Evolutionary conservation across 2,329 filamentous ascomycete species (phyloP).

Genomic region (Neonectria punicea): DNA sequence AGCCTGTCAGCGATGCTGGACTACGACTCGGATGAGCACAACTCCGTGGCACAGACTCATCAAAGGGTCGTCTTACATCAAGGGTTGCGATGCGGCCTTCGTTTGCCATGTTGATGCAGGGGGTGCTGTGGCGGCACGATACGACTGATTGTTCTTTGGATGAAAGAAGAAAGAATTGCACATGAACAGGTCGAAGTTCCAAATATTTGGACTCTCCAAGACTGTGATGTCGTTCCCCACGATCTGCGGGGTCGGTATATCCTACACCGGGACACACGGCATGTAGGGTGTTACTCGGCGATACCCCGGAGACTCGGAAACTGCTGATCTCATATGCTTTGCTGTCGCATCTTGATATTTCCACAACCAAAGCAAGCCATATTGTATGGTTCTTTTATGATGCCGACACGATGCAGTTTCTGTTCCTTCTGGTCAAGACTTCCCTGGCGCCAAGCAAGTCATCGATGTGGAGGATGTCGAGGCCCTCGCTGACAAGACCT

Average conservation of each 20-base stretch:
- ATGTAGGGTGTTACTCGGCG: slow-evolving; percentile 34
- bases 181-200: neutral
- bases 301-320: slow-evolving; percentile 45
- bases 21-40: slow-evolving; percentile 53
- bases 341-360: neutral
- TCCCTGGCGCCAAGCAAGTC: slow-evolving; percentile 57
- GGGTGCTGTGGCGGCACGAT: slow-evolving; percentile 4
- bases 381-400: neutral
- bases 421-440: slow-evolving; percentile 18
- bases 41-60: neutral
- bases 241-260: slow-evolving; percentile 38
- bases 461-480: slow-evolving; percentile 71
- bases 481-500: slow-evolving; percentile 63
- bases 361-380: neutral
- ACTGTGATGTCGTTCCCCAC: slow-evolving; percentile 10
- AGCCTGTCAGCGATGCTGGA: slow-evolving; percentile 74
- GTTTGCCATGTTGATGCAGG: slow-evolving; percentile 34
- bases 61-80: slow-evolving; percentile 47
- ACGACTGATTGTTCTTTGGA: slow-evolving; percentile 18
- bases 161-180: slow-evolving; percentile 4
- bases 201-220: neutral
- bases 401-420: neutral
- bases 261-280: slow-evolving; percentile 13
- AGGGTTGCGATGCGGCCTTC: slow-evolving; percentile 46
- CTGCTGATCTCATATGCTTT: slow-evolving; percentile 4